Percentiles rank a stretch among this genome's conserved stretches.
phyloP scores from a whole-genome alignment of 2,329 filamentous ascomycete species.

The Hypoxylon sp. region DNA sequence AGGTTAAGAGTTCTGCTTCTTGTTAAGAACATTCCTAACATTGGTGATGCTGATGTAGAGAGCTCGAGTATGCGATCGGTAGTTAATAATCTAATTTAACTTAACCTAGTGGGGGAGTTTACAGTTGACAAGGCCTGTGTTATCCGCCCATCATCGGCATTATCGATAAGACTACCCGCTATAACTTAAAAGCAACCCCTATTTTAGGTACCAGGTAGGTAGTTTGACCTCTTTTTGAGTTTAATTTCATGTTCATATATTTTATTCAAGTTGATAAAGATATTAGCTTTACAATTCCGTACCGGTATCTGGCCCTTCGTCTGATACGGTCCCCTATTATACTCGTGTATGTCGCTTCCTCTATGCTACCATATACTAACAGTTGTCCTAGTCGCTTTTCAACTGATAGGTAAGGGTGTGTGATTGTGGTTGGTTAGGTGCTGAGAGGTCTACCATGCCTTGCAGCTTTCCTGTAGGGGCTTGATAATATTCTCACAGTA shows the following conservation, averaged over 20 bases:
- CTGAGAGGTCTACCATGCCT: background rate
- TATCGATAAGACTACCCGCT: background rate
- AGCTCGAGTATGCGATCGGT: slow-evolving; percentile 2
- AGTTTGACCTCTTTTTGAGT: no score
- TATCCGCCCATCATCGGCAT: slow-evolving; percentile 8
- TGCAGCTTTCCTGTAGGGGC: background rate
- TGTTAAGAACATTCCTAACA: background rate
- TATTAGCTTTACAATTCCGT: background rate
- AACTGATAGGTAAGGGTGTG: background rate
- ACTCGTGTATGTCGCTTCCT: background rate
- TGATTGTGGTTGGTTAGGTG: background rate
- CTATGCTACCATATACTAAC: background rate
- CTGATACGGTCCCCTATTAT: background rate
- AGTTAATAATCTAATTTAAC: background rate
- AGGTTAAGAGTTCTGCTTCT: background rate
- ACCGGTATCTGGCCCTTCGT: background rate
- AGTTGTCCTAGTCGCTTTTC: background rate
- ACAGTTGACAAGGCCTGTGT: slow-evolving; percentile 8
- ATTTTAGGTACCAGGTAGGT: no score
- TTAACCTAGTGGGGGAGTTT: background rate
- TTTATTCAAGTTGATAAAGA: no score
- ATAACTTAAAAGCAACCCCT: background rate
- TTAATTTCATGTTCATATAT: no score
- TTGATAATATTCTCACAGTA: background rate
- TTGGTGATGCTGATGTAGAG: background rate